A percentile compares a stretch with the other conserved stretches of the same genome.
Conservation (phyloP, 2,329 filamentous ascomycete species). For the Ilyonectria destructans region DNA sequence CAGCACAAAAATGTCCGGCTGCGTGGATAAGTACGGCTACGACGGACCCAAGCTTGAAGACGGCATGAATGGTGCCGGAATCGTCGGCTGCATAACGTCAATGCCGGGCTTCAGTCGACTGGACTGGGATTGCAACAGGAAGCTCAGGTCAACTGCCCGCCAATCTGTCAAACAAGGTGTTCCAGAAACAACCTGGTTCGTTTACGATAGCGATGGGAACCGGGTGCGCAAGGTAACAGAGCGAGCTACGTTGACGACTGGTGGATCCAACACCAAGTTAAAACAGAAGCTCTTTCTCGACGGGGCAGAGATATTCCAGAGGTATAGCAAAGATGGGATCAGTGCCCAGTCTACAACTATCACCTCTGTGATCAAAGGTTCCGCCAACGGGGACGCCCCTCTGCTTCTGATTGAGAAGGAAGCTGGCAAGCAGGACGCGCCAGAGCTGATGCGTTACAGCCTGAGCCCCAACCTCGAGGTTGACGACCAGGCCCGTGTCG, state of each 20-base stretch:
- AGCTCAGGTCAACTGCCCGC: background rate
- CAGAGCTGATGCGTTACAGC: background rate
- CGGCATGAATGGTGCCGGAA: too few relatives aligned
- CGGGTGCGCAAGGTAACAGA: slow-evolving; percentile 33
- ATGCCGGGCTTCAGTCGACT: slow-evolving; percentile 15
- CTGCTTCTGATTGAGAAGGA: background rate
- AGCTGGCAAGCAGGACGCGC: too few relatives aligned
- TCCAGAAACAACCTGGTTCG: slow-evolving; percentile 34
- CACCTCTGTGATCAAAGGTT: too few relatives aligned
- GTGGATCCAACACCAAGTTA: background rate
- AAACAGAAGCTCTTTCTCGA: slow-evolving; percentile 25
- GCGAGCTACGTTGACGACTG: background rate
- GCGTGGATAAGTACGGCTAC: background rate
- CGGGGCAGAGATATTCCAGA: slow-evolving; percentile 11
- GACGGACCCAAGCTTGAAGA: background rate
- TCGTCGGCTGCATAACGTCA: background rate
- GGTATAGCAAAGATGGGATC: background rate
- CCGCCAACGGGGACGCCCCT: background rate
- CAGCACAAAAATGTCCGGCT: background rate
- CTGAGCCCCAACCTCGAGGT: slow-evolving; percentile 4
- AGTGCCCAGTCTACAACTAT: background rate
- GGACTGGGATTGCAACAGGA: slow-evolving; percentile 25
- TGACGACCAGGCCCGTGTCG: slow-evolving; percentile 3
- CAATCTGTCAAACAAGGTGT: background rate
- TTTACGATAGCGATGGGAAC: slow-evolving; percentile 24